Evolutionary conservation across 768 basidiomycete genomes (phyloP).

Genomic region (Mycena amicta): DNA sequence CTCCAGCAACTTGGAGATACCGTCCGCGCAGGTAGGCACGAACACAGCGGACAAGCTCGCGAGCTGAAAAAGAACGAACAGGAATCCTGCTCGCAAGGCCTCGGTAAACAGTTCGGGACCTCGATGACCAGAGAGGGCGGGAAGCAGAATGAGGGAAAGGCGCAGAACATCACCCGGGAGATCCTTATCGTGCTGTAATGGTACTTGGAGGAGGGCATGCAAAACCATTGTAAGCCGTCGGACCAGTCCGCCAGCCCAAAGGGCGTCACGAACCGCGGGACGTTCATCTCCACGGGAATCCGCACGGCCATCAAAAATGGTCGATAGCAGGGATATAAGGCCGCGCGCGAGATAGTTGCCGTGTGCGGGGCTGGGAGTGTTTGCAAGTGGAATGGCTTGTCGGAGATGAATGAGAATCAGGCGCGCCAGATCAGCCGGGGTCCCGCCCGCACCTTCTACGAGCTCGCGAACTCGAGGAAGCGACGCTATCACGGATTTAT

Average conservation of each 20-base stretch:
- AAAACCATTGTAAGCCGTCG: too few species aligned
- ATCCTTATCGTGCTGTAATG: too few species aligned
- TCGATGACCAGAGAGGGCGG: background rate
- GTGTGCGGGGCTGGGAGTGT: background rate
- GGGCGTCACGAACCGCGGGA: background rate
- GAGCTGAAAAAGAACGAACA: background rate
- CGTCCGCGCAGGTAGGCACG: background rate
- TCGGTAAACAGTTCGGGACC: background rate
- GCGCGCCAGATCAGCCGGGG: background rate
- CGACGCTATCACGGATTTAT: background rate
- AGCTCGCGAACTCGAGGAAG: background rate
- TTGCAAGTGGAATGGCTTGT: background rate
- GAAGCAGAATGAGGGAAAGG: background rate
- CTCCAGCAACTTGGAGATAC: background rate
- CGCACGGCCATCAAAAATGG: background rate
- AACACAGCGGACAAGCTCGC: background rate
- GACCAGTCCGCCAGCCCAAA: background rate
- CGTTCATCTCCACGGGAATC: background rate
- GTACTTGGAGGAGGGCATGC: background rate
- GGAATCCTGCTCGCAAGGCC: background rate
- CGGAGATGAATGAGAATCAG: background rate
- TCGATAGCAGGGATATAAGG: background rate
- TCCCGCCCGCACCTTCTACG: background rate
- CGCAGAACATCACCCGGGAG: too few species aligned
- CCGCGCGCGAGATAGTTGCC: background rate